Evolutionary conservation across 2,329 filamentous ascomycete genomes (phyloP), one percentile per base, ranked within the genome.

Genomic region (Cryphonectria naterciae): DNA sequence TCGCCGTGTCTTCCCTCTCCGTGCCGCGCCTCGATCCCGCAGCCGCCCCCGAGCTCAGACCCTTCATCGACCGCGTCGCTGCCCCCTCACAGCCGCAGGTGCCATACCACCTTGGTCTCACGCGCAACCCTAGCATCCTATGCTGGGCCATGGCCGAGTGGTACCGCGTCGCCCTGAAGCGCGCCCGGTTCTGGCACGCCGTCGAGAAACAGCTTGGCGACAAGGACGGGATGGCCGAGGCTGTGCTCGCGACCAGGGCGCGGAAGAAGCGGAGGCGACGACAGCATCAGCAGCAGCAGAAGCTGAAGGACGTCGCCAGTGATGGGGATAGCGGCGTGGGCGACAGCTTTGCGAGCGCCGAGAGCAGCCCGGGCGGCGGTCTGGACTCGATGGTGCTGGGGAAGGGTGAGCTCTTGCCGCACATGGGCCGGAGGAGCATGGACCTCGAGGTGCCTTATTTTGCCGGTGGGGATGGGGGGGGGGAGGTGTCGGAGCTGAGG

Each of bases 91-190:
- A n/a, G 25, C 28, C 35, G 3, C 19, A 80, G 73, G 78, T 76
- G 11, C 62, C 63, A 0, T 49, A 68, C 5, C 69, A 80, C 46
- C 83, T 83, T n/a, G 83, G 83, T 0, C 80, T 88, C 73, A 81
- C 83, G 10, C 83, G 83, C 49, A 91, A 93, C 72, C 79, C 92
- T 0, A 85, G 85, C 28, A 84, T 90, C 7, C 76, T 91, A 0
- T 85, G 86, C 5, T 93, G 90, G 89, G 90, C 89, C 0, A 89
- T 93, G 84, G 85, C 86, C 17, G 89, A 91, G 66, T 93, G 91
- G 88, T 85, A 89, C 72, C 87, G 89, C 2, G 79, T 91, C 1
- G 88, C 90, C 0, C 80, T 85, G 11, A 84, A 86, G 68, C 83
- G 91, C 10, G 91, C 91, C 0, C 82, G 81, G n/a, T 86, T 91